phyloP scores from a whole-genome alignment of 164 flowering plant genomes.

The Vitis rupestris region DNA sequence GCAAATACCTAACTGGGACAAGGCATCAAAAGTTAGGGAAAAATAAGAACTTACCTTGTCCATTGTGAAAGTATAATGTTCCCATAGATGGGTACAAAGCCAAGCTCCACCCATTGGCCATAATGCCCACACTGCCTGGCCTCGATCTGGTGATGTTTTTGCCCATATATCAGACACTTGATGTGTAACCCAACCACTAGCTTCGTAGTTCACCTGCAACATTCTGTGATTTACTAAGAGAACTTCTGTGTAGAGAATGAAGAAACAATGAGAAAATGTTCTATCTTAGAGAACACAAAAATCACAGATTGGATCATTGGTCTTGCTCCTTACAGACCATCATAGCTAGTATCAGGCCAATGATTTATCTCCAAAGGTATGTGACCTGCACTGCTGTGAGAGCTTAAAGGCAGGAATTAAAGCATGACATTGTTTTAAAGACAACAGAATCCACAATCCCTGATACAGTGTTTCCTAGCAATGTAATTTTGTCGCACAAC shows the following conservation, averaged over 20 bases:
- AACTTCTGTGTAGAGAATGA: background rate
- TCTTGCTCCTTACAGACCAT: background rate
- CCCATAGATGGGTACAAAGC: conserved; percentile 97
- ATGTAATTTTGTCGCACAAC: too few species aligned
- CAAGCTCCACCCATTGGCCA: conserved; percentile 99
- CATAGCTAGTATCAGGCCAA: background rate
- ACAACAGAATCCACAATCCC: background rate
- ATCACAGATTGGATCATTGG: background rate
- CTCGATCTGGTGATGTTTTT: conserved; percentile 82
- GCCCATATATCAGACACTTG: conserved; percentile 95
- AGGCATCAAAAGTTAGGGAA: background rate
- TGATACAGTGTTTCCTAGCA: too few species aligned
- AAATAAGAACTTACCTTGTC: conserved; percentile 58
- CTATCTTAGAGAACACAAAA: background rate
- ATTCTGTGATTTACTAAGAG: conserved; percentile 22
- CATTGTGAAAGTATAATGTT: conserved; percentile 81
- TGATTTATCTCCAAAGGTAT: background rate
- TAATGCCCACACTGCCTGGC: conserved; percentile 81
- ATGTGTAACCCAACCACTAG: conserved; percentile 93
- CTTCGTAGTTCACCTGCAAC: conserved; percentile 79
- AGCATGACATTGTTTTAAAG: background rate
- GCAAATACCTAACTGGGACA: background rate
- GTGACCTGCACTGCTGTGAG: background rate
- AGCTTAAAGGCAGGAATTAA: background rate
- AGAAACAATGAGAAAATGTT: background rate